phyloP scores from a whole-genome alignment of 2,329 filamentous ascomycete genomes.

The Ambrosiella cleistominuta region DNA sequence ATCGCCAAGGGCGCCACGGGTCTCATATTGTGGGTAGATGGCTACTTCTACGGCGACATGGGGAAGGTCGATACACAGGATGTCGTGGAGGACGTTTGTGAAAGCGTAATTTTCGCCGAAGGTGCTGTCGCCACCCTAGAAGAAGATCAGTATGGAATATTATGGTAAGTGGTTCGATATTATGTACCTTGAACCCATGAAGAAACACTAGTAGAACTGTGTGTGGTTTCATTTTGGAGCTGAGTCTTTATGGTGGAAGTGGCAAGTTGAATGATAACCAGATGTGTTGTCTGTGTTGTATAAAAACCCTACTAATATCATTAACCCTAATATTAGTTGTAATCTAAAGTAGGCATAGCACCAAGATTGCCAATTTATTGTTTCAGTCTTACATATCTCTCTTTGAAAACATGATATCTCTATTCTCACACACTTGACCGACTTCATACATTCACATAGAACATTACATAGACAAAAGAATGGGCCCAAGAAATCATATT shows the following conservation, averaged over 20 bases:
- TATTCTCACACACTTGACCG: too few relatives aligned
- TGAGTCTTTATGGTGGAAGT: too few relatives aligned
- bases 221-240: slow-evolving; percentile 1
- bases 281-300: too few relatives aligned
- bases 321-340: too few relatives aligned
- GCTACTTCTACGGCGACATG: slow-evolving; percentile 48
- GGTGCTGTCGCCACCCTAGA: slow-evolving; percentile 56
- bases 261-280: too few relatives aligned
- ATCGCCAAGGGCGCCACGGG: slow-evolving; percentile 55
- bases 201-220: slow-evolving; percentile 2
- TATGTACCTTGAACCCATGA: slow-evolving; percentile 1
- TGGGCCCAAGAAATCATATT: slow-evolving; percentile 11
- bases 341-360: too few relatives aligned
- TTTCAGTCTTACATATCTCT: too few relatives aligned
- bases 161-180: not conserved
- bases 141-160: not conserved
- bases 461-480: not conserved
- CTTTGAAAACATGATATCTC: too few relatives aligned
- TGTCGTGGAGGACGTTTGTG: slow-evolving; percentile 49
- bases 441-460: too few relatives aligned
- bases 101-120: slow-evolving; percentile 51
- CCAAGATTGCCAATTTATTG: too few relatives aligned
- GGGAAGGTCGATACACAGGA: slow-evolving; percentile 48
- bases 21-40: slow-evolving; percentile 69
- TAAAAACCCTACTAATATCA: too few relatives aligned